Evolutionary conservation across 2,329 filamentous ascomycete genomes (phyloP).

Genomic region (Trichoderma lentiforme): DNA sequence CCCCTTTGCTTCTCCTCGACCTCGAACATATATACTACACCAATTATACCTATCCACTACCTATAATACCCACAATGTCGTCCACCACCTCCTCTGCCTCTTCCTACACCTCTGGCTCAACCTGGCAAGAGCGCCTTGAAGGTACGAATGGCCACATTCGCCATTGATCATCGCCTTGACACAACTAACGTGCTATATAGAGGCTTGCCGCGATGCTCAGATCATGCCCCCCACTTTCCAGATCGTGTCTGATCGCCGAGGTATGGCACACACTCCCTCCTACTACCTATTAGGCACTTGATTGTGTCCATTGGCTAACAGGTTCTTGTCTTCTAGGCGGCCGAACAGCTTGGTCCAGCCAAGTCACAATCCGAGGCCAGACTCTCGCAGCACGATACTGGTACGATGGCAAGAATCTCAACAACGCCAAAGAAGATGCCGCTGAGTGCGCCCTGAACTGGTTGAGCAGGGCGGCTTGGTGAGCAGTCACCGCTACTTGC

Average conservation of each 20-base stretch:
- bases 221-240: conserved; percentile 59
- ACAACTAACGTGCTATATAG: conserved; percentile 35
- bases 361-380: conserved; percentile 66
- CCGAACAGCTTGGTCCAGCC: conserved; percentile 85
- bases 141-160: conserved; percentile 35
- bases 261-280: conserved; percentile 41
- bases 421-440: conserved; percentile 89
- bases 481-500: not conserved
- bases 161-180: not conserved
- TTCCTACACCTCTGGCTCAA: conserved; percentile 25
- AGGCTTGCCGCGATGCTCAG: conserved; percentile 54
- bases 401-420: conserved; percentile 85
- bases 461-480: conserved; percentile 39
- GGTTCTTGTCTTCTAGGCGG: conserved; percentile 55
- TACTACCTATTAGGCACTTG: not conserved
- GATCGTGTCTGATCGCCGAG: conserved; percentile 71
- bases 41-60: not conserved
- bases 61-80: conserved; percentile 21
- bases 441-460: conserved; percentile 72
- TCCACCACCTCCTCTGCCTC: conserved; percentile 23
- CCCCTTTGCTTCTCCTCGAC: not conserved
- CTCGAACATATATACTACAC: not conserved
- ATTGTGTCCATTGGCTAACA: not conserved
- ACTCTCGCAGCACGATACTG: conserved; percentile 74
- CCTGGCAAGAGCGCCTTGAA: conserved; percentile 57